Evolutionary conservation across 23 red algal genomes (phyloP).

Genomic region (Agarophyton chilense): DNA sequence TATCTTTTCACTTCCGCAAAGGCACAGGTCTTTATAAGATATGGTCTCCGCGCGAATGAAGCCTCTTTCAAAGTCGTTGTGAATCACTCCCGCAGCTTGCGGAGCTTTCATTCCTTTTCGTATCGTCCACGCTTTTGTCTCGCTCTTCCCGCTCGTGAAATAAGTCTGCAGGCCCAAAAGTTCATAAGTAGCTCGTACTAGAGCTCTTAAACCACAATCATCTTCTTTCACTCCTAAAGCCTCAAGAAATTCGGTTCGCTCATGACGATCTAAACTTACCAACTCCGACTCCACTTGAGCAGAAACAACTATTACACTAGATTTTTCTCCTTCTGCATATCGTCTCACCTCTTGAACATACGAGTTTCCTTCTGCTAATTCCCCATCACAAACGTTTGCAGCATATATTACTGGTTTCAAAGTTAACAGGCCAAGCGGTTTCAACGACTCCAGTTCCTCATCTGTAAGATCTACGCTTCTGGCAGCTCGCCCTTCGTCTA

Average conservation of each 20-base stretch:
- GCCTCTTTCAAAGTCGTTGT: constrained; percentile 97
- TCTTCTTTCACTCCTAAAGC: constrained; percentile 80
- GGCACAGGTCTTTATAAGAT: constrained; percentile 73
- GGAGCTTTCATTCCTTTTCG: constrained; percentile 86
- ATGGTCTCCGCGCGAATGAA: constrained; percentile 98
- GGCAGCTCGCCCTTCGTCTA: constrained; percentile 71
- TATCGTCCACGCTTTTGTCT: constrained; percentile 98
- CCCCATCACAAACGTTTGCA: constrained; percentile 90
- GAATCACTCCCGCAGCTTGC: constrained; percentile 95
- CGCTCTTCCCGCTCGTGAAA: constrained; percentile 93
- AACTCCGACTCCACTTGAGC: constrained; percentile 97
- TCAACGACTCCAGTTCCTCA: constrained; percentile 71
- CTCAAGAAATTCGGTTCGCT: constrained; percentile 82
- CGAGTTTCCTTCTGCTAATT: constrained; percentile 68
- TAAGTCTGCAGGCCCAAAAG: constrained; percentile 90
- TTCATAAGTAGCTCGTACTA: constrained; percentile 90
- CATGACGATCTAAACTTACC: constrained; percentile 57
- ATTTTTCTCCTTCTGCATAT: constrained; percentile 62
- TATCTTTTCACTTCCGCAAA: constrained; percentile 73
- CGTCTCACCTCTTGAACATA: constrained; percentile 69
- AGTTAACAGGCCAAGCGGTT: constrained; percentile 83
- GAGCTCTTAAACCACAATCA: constrained; percentile 72
- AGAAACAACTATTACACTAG: constrained; percentile 71
- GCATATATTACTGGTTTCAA: constrained; percentile 98
- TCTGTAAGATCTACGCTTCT: constrained; percentile 54